A percentile compares a stretch with the other conserved stretches of the same genome.
phyloP scores from a whole-genome alignment of 352 stramenopile species.

The Lagenidium giganteum region DNA sequence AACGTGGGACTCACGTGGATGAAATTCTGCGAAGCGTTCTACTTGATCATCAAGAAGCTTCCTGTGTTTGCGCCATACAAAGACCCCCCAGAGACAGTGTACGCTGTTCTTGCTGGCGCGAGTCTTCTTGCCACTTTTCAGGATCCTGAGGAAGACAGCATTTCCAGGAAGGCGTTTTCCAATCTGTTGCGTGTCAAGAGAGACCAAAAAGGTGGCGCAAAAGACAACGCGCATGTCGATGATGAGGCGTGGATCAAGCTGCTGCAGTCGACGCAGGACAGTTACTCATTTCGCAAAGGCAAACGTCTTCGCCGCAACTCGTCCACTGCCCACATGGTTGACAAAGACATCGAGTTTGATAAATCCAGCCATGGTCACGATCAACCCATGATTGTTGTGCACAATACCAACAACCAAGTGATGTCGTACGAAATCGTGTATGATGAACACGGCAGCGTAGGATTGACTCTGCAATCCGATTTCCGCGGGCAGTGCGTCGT shows the following conservation, averaged over 20 bases:
- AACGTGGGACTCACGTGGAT: conserved; percentile 30
- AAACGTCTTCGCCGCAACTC: too few relatives aligned
- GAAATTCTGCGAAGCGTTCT: conserved; percentile 36
- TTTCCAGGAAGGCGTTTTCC: conserved; percentile 38
- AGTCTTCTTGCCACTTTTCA: conserved; percentile 33
- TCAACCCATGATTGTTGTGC: conserved; percentile 33
- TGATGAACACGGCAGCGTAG: conserved; percentile 31
- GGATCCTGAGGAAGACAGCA: conserved; percentile 21
- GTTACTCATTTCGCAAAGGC: conserved; percentile 32
- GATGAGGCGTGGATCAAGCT: conserved; percentile 47
- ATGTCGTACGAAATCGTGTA: conserved; percentile 59
- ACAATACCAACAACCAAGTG: conserved; percentile 63
- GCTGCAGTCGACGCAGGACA: conserved; percentile 35
- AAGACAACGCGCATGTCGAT: too few relatives aligned
- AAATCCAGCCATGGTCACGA: conserved; percentile 8
- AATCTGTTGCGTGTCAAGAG: conserved; percentile 38
- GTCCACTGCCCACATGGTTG: too few relatives aligned
- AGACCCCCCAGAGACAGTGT: conserved; percentile 31
- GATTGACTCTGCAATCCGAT: conserved; percentile 40
- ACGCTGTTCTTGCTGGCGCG: conserved; percentile 41
- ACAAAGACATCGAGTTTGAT: conserved; percentile 1
- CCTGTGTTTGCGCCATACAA: conserved; percentile 20
- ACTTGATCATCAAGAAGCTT: conserved; percentile 21
- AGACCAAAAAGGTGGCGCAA: too few relatives aligned
- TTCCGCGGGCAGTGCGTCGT: conserved; percentile 52